Evolutionary conservation across 768 basidiomycete genomes (phyloP).

Genomic region (Rhodotorula sphaerocarpa): DNA sequence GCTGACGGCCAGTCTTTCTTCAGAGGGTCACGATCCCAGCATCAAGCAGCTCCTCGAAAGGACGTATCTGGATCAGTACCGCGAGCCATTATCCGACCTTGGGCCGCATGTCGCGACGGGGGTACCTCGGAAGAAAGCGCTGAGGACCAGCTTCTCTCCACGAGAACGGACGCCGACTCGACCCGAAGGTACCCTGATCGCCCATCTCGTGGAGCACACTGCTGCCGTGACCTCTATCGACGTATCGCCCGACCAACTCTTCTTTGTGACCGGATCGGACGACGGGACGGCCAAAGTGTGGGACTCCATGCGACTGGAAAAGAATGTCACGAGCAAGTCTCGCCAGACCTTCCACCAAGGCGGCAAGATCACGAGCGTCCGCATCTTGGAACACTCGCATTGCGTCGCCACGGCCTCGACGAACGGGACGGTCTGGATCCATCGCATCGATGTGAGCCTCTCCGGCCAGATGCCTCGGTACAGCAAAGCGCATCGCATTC

Average conservation of each 20-base stretch:
- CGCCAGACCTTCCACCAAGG: constrained; percentile 51
- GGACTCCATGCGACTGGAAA: constrained; percentile 73
- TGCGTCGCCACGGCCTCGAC: constrained; percentile 78
- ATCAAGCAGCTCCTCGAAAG: constrained; percentile 83
- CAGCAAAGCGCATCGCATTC: constrained; percentile 64
- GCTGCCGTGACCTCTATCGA: constrained; percentile 70
- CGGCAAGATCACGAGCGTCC: constrained; percentile 60
- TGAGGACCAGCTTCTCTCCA: constrained; percentile 59
- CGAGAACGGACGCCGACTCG: constrained; percentile 57
- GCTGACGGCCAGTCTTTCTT: background rate
- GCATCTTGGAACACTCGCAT: constrained; percentile 71
- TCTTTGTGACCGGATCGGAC: constrained; percentile 54
- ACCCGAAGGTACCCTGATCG: constrained; percentile 70
- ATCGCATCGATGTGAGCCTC: constrained; percentile 66
- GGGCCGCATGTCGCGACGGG: constrained; percentile 79
- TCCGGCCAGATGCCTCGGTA: constrained; percentile 72
- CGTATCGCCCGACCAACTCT: constrained; percentile 85
- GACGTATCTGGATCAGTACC: constrained; percentile 71
- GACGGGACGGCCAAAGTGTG: constrained; percentile 48
- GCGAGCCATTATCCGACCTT: constrained; percentile 80
- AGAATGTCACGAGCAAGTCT: constrained; percentile 78
- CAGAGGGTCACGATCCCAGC: constrained; percentile 83
- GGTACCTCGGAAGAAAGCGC: constrained; percentile 63
- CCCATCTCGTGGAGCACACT: constrained; percentile 73
- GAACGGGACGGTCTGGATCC: constrained; percentile 73